A percentile compares a stretch with the other conserved stretches of the same genome.
Conservation (phyloP, 441 rosid genomes). For the Mallotus japonicus region DNA sequence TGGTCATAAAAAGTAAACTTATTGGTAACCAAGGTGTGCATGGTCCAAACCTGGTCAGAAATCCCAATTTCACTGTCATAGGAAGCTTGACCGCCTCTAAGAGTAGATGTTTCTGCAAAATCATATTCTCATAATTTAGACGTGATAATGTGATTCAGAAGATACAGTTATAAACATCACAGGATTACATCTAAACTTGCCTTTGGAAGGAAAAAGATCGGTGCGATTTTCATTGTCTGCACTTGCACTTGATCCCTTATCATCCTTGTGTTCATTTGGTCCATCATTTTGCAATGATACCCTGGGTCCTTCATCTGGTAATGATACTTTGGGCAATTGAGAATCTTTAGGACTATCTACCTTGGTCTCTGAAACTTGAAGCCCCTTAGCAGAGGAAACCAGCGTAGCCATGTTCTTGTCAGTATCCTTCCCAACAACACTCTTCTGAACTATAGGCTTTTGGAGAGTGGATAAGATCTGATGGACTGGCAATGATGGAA, state of each 20-base stretch:
- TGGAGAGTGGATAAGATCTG: conserved; percentile 68
- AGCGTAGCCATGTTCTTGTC: conserved; percentile 15
- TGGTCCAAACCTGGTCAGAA: conserved; percentile 27
- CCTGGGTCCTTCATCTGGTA: conserved; percentile 5
- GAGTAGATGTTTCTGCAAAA: conserved; percentile 31
- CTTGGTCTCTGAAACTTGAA: conserved; percentile 27
- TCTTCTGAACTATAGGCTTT: conserved; percentile 39
- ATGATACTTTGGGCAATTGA: conserved; percentile 15
- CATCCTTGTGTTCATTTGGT: conserved; percentile 23
- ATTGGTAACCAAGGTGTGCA: neutral
- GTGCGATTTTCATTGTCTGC: conserved; percentile 10
- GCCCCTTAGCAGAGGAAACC: conserved; percentile 24
- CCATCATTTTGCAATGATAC: conserved; percentile 13
- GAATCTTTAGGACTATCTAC: conserved; percentile 12
- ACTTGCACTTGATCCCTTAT: conserved; percentile 19
- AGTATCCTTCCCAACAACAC: conserved; percentile 24
- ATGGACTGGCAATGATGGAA: conserved; percentile 40
- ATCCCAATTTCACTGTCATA: conserved; percentile 23
- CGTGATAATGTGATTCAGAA: conserved; percentile 4
- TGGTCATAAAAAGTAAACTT: neutral
- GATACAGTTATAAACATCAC: neutral
- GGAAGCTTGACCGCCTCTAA: conserved; percentile 21
- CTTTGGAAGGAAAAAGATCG: conserved; percentile 25
- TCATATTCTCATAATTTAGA: conserved; percentile 13
- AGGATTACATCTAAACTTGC: conserved; percentile 25